Percentiles rank a stretch among this genome's conserved stretches.
These are phyloP conservation scores for Cladorrhinum sp. DNA, from an alignment of 2,329 filamentous ascomycete genomes.

Conservation along the genomic window DNA sequence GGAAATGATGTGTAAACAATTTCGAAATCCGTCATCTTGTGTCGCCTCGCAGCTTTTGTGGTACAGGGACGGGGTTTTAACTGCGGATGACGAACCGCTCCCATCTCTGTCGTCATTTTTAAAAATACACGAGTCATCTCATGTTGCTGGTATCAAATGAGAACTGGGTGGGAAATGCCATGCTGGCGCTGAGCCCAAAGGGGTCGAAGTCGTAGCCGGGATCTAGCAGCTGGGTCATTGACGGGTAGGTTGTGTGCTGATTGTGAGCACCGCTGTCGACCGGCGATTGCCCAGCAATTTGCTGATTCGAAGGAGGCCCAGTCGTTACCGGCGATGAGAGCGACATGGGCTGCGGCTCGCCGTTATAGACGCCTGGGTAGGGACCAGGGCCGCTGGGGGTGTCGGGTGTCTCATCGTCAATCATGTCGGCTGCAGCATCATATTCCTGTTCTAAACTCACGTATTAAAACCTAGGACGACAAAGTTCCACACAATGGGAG, in stretches of 20 bases:
- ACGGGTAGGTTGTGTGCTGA: constrained; percentile 66
- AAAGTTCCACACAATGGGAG: constrained; percentile 52
- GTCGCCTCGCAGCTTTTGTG: neutral
- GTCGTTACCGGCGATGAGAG: constrained; percentile 40
- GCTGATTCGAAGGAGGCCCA: constrained; percentile 37
- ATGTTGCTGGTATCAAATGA: constrained; percentile 64
- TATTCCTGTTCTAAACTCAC: constrained; percentile 89
- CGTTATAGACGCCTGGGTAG: constrained; percentile 55
- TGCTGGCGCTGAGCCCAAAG: constrained; percentile 88
- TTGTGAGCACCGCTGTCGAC: constrained; percentile 35
- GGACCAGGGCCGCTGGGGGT: constrained; percentile 62
- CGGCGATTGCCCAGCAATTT: constrained; percentile 34
- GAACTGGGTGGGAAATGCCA: constrained; percentile 89
- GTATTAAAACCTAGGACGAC: constrained; percentile 65
- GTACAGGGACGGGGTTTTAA: neutral
- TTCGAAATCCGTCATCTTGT: neutral
- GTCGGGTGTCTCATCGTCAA: constrained; percentile 69
- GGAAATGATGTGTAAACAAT: constrained; percentile 6
- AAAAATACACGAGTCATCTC: constrained; percentile 29
- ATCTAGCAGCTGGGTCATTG: constrained; percentile 64
- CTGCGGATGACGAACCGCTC: neutral
- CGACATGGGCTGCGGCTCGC: constrained; percentile 40
- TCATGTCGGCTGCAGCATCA: constrained; percentile 82
- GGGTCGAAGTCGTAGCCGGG: constrained; percentile 89
- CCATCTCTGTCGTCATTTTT: neutral